Evolutionary conservation across 164 flowering plant genomes (phyloP).

Genomic region (Vitis labrusca): DNA sequence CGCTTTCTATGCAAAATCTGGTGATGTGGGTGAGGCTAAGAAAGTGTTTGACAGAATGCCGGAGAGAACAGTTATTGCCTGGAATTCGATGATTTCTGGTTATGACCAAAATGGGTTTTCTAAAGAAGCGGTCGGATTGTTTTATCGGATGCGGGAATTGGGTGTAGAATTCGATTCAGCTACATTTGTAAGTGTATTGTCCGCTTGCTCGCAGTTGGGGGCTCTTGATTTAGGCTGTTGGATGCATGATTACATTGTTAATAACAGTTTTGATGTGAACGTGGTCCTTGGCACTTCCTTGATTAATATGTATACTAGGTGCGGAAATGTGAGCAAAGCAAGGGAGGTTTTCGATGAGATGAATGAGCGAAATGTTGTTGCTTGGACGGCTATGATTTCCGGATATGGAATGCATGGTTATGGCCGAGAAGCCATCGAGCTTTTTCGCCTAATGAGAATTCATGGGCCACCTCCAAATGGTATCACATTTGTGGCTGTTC

Average conservation of each 20-base stretch:
- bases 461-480: conserved; percentile 51
- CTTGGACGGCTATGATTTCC: conserved; percentile 86
- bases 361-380: conserved; percentile 52
- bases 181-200: conserved; percentile 57
- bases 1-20: conserved; percentile 48
- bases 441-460: conserved; percentile 48
- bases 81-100: conserved; percentile 80
- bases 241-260: conserved; percentile 45
- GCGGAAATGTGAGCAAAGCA: conserved; percentile 60
- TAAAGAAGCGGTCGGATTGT: conserved; percentile 51
- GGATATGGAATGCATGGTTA: conserved; percentile 73
- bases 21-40: conserved; percentile 46
- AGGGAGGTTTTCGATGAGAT: conserved; percentile 57
- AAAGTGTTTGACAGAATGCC: conserved; percentile 72
- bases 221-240: conserved; percentile 55
- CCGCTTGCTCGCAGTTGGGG: conserved; percentile 73
- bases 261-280: conserved; percentile 34
- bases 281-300: conserved; percentile 58
- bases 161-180: conserved; percentile 55
- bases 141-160: conserved; percentile 38
- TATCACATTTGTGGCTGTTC: conserved; percentile 60
- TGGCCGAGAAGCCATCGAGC: conserved; percentile 52
- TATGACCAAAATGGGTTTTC: conserved; percentile 68
- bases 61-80: conserved; percentile 49
- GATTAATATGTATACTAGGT: conserved; percentile 69